Evolutionary conservation across 805 yeast genomes (phyloP).

Genomic region (Saccharomycodes ludwigii): DNA sequence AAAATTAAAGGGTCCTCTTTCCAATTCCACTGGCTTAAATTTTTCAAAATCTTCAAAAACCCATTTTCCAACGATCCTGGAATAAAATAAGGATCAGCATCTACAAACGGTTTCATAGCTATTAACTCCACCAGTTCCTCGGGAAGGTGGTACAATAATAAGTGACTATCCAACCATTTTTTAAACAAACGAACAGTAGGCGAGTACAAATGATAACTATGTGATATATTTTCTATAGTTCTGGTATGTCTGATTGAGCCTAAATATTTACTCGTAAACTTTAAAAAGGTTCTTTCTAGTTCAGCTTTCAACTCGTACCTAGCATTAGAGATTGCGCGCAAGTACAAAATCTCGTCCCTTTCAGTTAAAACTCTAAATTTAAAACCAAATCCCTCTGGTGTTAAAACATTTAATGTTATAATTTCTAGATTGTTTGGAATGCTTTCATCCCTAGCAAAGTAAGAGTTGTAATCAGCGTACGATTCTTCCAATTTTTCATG

Average conservation of each 20-base stretch:
- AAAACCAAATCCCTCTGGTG: slow-evolving; percentile 89
- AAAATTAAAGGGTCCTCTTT: slow-evolving; percentile 71
- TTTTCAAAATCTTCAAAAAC: slow-evolving; percentile 59
- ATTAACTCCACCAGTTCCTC: slow-evolving; percentile 77
- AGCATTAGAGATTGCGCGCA: slow-evolving; percentile 58
- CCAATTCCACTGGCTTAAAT: slow-evolving; percentile 88
- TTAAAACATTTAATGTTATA: slow-evolving; percentile 47
- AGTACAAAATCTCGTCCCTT: slow-evolving; percentile 64
- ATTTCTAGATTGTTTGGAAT: slow-evolving; percentile 55
- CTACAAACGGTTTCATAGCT: slow-evolving; percentile 75
- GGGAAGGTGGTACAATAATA: slow-evolving; percentile 53
- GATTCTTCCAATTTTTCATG: slow-evolving; percentile 31
- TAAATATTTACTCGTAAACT: slow-evolving; percentile 50
- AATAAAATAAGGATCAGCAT: slow-evolving; percentile 69
- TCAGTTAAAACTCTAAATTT: slow-evolving; percentile 66
- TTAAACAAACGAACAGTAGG: slow-evolving; percentile 79
- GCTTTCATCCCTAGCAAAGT: slow-evolving; percentile 52
- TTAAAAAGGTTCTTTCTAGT: slow-evolving; percentile 48
- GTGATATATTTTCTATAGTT: slow-evolving; percentile 56
- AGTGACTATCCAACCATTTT: slow-evolving; percentile 79
- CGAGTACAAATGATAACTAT: slow-evolving; percentile 59
- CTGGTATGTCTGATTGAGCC: slow-evolving; percentile 74
- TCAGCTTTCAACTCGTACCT: slow-evolving; percentile 46
- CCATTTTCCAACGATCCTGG: slow-evolving; percentile 78
- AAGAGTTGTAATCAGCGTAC: slow-evolving; percentile 43